These are phyloP conservation scores for Pochonia chlamydosporia DNA, from an alignment of 2,329 filamentous ascomycete species.

Conservation along the genomic window DNA sequence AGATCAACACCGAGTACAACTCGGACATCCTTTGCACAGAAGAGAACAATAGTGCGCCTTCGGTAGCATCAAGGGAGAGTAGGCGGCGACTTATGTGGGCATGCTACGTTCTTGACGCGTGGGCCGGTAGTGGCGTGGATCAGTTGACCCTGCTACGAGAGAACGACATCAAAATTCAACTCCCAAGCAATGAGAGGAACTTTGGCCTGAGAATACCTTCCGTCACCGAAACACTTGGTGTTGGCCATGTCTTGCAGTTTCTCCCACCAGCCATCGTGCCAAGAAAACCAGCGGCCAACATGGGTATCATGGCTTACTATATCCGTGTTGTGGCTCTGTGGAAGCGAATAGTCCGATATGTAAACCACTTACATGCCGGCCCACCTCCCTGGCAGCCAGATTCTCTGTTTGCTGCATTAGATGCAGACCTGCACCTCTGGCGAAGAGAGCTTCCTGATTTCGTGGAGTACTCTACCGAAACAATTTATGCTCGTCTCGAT, in stretches of 20 bases:
- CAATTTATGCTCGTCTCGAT: constrained; percentile 39
- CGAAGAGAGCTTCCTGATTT: constrained; percentile 35
- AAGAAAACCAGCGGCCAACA: constrained; percentile 32
- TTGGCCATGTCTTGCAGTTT: constrained; percentile 34
- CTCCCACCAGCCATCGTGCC: constrained; percentile 33
- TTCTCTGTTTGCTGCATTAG: constrained; percentile 35
- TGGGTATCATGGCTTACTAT: constrained; percentile 39
- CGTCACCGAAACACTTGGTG: constrained; percentile 33
- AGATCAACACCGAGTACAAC: constrained; percentile 31
- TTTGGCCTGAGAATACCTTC: constrained; percentile 34
- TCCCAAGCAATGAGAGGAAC: constrained; percentile 34
- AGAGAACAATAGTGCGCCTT: constrained; percentile 21
- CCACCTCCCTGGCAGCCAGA: constrained; percentile 36
- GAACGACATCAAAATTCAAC: constrained; percentile 35
- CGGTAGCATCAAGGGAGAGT: constrained; percentile 31
- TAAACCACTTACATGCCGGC: constrained; percentile 33
- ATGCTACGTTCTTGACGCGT: constrained; percentile 34
- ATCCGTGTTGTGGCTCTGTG: constrained; percentile 34
- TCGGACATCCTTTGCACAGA: constrained; percentile 32
- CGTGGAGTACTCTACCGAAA: constrained; percentile 36
- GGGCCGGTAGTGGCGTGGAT: constrained; percentile 33
- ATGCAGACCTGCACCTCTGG: constrained; percentile 34
- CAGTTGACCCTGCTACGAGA: constrained; percentile 33
- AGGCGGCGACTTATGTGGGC: constrained; percentile 36
- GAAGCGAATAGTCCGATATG: constrained; percentile 36